Evolutionary conservation across 148 eudicot genomes (phyloP), one percentile per base, ranked within the genome.

Genomic region (Cornus florida): DNA sequence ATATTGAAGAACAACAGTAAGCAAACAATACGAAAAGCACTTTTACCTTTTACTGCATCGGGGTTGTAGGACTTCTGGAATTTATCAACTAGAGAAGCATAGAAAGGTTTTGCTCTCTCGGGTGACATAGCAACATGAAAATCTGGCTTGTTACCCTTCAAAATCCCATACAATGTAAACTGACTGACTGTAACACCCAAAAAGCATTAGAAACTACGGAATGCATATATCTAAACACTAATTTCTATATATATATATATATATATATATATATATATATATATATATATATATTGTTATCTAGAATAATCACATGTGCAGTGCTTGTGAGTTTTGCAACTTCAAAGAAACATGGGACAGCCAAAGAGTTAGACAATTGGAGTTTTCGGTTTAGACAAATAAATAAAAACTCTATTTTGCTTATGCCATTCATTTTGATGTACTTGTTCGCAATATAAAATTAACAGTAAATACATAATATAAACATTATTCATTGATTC

Each of bases 121-220:
- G 99, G 98, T n/a, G 98, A 84, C 99, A 93, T 96, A 67, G 99
- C 98, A 79, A 96, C 97, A 82, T 96, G 99, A 87, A 93, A 96
- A 90, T 96, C 99, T 17, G 99, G 99, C 84, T 96, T 96, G 88
- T 96, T 96, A 72, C 99, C 99, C 94, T 96, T 96, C 86, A 96
- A 85, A 71, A 90, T 83, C 79, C 99, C 99, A 87, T 89, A 96
- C 46, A 96, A 84, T 59, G 99, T 96, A 83, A 96, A 96, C 82
- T 96, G 99, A 86, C 99, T 96, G 77, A 96, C 99, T 93, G 92
- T 81, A 89, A 84, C 66, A 86, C 73, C 62, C 65, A 72, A 70
- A 74, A 16, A 76, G n/a, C 64, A 75, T 77, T 46, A 81, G 73
- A 79, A 62, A 72, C 19, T 7, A 70, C 22, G 70, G 19, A 70